Conservation (phyloP, 306 rosid genomes). For the Pyrus pyrifolia region DNA sequence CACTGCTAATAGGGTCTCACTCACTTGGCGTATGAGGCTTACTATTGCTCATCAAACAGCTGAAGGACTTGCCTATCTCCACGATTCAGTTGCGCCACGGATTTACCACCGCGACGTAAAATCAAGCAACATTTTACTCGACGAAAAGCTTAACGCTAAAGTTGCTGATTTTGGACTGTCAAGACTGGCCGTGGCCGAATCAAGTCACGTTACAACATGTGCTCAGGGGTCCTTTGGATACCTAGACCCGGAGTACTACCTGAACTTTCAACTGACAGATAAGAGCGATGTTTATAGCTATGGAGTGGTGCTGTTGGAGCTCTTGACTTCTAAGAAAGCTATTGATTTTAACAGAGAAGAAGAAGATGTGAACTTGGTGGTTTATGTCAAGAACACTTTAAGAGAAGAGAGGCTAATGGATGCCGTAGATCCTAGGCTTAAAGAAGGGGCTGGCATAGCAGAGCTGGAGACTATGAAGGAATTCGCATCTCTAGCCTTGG, state of each 20-base stretch:
- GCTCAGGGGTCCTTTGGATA: constrained; percentile 15
- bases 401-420: constrained; percentile 36
- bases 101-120: constrained; percentile 19
- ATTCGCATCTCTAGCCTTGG: constrained; percentile 36
- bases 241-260: constrained; percentile 14
- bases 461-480: constrained; percentile 44
- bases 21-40: background rate
- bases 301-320: constrained; percentile 29
- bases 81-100: background rate
- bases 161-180: constrained; percentile 17
- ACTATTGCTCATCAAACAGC: constrained; percentile 2
- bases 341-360: constrained; percentile 53
- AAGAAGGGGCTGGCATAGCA: constrained; percentile 27
- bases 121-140: constrained; percentile 18
- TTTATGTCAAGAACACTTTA: constrained; percentile 35
- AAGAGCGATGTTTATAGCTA: constrained; percentile 19
- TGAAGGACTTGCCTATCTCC: constrained; percentile 15
- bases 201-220: constrained; percentile 16
- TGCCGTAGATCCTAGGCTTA: constrained; percentile 34
- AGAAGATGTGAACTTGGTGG: constrained; percentile 50
- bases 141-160: constrained; percentile 6
- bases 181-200: constrained; percentile 1
- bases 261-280: constrained; percentile 15
- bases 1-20: background rate
- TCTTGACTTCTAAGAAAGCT: constrained; percentile 38